phyloP scores from a whole-genome alignment of 192 early-diverging fungal genomes.

The Podila horticola region DNA sequence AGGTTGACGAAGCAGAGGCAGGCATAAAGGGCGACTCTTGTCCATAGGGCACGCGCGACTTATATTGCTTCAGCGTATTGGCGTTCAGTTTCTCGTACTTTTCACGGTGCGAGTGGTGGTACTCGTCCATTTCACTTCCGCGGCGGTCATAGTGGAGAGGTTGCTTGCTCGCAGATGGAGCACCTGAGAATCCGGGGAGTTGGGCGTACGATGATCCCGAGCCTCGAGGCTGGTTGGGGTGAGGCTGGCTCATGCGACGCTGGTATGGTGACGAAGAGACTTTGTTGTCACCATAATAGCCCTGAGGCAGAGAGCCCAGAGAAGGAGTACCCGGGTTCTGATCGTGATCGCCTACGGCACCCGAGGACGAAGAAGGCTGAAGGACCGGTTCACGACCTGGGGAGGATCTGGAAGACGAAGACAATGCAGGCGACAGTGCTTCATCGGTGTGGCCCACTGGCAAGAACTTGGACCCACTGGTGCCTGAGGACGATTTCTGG shows the following conservation, averaged over 20 bases:
- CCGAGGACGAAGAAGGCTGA: neutral
- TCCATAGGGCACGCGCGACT: neutral
- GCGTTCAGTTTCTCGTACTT: conserved; percentile 47
- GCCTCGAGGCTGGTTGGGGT: conserved; percentile 7
- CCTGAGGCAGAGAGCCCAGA: neutral
- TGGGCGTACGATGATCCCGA: neutral
- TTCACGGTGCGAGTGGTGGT: conserved; percentile 33
- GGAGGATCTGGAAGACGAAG: conserved; percentile 35
- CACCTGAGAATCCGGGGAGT: neutral
- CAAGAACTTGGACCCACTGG: conserved; percentile 15
- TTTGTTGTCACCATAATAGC: conserved; percentile 18
- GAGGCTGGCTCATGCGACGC: conserved; percentile 47
- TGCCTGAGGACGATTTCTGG: neutral
- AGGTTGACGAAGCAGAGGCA: neutral
- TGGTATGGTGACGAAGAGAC: conserved; percentile 9
- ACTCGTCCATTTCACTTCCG: conserved; percentile 37
- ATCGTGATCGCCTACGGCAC: neutral
- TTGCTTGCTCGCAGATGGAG: conserved; percentile 19
- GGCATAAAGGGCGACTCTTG: conserved; percentile 3
- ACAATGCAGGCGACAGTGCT: conserved; percentile 24
- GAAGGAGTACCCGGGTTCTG: conserved; percentile 8
- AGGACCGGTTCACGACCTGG: conserved; percentile 33
- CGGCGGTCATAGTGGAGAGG: conserved; percentile 41
- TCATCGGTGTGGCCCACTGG: conserved; percentile 7
- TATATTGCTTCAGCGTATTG: conserved; percentile 16